These are phyloP conservation scores for Boletus vinaceobasis DNA, from an alignment of 768 basidiomycete genomes.

Conservation along the genomic window DNA sequence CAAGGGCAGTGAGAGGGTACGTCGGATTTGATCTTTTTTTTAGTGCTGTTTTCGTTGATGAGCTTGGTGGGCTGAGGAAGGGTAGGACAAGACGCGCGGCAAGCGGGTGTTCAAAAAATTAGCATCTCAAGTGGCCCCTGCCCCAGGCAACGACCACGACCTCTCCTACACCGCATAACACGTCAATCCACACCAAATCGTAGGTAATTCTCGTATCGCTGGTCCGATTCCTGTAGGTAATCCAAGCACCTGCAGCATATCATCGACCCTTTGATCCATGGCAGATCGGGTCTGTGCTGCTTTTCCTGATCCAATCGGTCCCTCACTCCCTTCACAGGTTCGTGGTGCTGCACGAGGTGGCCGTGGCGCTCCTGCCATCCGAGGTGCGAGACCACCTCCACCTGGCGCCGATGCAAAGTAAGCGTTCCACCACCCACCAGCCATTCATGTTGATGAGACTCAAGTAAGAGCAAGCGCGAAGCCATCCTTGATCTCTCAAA, in stretches of 20 bases:
- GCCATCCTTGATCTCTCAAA: conserved; percentile 94
- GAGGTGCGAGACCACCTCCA: conserved; percentile 19
- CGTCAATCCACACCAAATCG: conserved; percentile 15
- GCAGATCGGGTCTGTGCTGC: conserved; percentile 30
- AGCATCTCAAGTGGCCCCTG: conserved; percentile 2
- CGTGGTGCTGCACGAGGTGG: conserved; percentile 55
- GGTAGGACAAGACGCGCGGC: conserved; percentile 27
- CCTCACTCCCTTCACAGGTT: conserved; percentile 43
- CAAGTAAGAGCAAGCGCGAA: conserved; percentile 62
- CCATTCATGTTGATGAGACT: conserved; percentile 29
- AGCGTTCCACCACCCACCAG: conserved; percentile 7
- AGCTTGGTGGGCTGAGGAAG: conserved; percentile 25
- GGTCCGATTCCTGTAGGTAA: conserved; percentile 13
- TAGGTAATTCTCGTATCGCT: conserved; percentile 13
- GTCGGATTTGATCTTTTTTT: conserved; percentile 13
- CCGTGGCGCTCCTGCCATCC: conserved; percentile 36
- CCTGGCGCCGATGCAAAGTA: conserved; percentile 26
- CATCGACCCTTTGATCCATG: conserved; percentile 13
- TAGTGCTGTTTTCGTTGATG: background rate
- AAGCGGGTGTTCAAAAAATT: conserved; percentile 35
- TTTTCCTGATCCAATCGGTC: background rate
- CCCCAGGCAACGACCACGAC: conserved; percentile 5
- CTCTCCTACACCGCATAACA: conserved; percentile 7
- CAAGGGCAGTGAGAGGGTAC: conserved; percentile 10
- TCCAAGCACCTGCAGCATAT: conserved; percentile 5